Percentiles rank a stretch among this genome's conserved stretches.
Conservation (phyloP, 2,329 filamentous ascomycete species). For the Pestalotiopsis sp. region DNA sequence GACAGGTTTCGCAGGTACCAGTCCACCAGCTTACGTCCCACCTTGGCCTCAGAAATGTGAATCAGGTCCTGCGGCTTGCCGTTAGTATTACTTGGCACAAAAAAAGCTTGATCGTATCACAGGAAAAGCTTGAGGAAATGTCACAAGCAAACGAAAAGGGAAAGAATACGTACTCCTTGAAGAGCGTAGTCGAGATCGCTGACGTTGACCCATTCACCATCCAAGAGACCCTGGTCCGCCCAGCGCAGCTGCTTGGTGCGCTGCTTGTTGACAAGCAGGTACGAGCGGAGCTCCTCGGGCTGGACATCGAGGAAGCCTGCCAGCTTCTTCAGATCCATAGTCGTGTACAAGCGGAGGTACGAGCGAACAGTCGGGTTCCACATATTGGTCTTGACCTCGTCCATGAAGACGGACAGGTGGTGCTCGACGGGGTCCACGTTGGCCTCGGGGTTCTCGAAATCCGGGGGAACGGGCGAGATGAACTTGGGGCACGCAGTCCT, state of each 20-base stretch:
- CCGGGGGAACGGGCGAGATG: constrained; percentile 94
- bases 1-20: constrained; percentile 98
- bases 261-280: constrained; percentile 98
- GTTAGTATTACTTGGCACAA: constrained; percentile 25
- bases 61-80: constrained; percentile 73
- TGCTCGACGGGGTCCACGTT: constrained; percentile 98
- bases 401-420: constrained; percentile 98
- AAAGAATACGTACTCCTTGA: constrained; percentile 73
- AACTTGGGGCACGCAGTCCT: constrained; percentile 98
- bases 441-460: constrained; percentile 94
- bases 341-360: constrained; percentile 98
- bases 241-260: constrained; percentile 95
- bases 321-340: constrained; percentile 98
- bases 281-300: constrained; percentile 91
- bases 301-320: constrained; percentile 96
- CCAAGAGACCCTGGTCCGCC: constrained; percentile 85
- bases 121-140: constrained; percentile 16
- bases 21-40: constrained; percentile 93
- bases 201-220: constrained; percentile 89
- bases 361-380: constrained; percentile 97
- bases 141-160: not conserved
- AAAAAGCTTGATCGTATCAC: constrained; percentile 25
- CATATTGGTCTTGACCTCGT: constrained; percentile 99
- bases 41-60: constrained; percentile 98
- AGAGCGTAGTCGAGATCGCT: constrained; percentile 97